phyloP scores from a whole-genome alignment of 164 flowering plant species.

The Houttuynia cordata region DNA sequence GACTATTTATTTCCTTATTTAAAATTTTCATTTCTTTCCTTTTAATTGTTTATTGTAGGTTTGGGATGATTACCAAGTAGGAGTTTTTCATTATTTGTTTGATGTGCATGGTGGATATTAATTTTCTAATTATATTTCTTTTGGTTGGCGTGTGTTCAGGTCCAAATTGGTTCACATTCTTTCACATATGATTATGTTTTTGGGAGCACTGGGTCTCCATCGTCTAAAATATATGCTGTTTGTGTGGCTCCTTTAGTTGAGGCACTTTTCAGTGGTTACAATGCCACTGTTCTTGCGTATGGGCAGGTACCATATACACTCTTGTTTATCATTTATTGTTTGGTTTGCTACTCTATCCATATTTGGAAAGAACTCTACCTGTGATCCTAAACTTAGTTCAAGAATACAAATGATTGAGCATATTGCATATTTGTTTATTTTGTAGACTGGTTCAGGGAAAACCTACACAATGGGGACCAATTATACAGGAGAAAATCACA shows the following conservation, averaged over 20 bases:
- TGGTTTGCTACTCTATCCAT: neutral
- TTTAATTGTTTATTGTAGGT: no score
- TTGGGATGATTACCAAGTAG: no score
- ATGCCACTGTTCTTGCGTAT: conserved; percentile 94
- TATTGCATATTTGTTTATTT: neutral
- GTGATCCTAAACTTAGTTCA: neutral
- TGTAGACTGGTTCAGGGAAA: conserved; percentile 96
- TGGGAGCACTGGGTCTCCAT: conserved; percentile 41
- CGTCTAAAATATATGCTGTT: conserved; percentile 35
- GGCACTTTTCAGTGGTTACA: conserved; percentile 75
- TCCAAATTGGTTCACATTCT: conserved; percentile 80
- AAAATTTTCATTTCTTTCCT: no score
- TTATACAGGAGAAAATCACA: conserved; percentile 51
- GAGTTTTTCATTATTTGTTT: no score
- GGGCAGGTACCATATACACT: conserved; percentile 56
- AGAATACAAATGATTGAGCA: neutral
- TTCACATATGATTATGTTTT: conserved; percentile 82
- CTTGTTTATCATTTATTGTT: neutral
- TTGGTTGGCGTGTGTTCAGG: conserved; percentile 45
- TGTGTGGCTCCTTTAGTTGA: conserved; percentile 86
- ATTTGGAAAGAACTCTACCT: neutral
- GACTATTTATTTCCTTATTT: no score
- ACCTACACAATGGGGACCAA: conserved; percentile 98
- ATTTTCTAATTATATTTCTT: neutral
- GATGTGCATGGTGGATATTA: neutral